Percentiles rank a stretch among this genome's conserved stretches.
These are phyloP conservation scores for Lachancea lanzarotensis DNA, from an alignment of 805 yeast genomes.

Conservation along the genomic window DNA sequence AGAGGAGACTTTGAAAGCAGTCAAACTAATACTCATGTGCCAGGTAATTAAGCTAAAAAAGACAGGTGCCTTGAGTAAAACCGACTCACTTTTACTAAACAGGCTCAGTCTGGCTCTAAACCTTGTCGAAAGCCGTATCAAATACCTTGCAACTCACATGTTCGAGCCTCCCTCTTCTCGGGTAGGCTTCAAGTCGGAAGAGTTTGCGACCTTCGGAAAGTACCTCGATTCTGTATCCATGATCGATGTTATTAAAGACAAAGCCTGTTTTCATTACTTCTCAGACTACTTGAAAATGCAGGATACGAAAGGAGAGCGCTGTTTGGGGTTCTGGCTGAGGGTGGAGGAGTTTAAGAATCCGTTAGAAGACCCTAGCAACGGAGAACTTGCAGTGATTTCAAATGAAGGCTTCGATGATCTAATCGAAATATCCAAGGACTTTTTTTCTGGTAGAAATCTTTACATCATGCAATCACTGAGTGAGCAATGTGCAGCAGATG, in stretches of 20 bases:
- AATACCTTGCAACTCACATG: neutral
- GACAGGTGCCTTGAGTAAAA: conserved; percentile 2
- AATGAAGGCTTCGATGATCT: conserved; percentile 22
- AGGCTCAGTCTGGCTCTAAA: conserved; percentile 22
- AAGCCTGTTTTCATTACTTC: conserved; percentile 14
- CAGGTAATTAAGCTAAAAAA: conserved; percentile 15
- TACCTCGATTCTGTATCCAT: conserved; percentile 15
- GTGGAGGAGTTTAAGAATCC: conserved; percentile 71
- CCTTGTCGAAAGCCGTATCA: conserved; percentile 22
- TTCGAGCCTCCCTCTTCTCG: neutral
- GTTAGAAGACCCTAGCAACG: conserved; percentile 39
- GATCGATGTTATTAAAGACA: conserved; percentile 17
- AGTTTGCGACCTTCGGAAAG: conserved; percentile 13
- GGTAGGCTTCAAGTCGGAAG: neutral
- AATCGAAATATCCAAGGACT: conserved; percentile 12
- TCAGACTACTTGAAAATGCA: conserved; percentile 10
- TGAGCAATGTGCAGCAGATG: conserved; percentile 15
- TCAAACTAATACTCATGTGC: conserved; percentile 15
- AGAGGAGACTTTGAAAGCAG: conserved; percentile 14
- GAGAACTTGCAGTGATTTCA: conserved; percentile 27
- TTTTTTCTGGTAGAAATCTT: conserved; percentile 5
- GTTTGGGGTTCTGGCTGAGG: conserved; percentile 59
- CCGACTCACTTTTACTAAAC: conserved; percentile 9
- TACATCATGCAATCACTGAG: conserved; percentile 9
- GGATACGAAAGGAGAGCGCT: conserved; percentile 8